Conservation (phyloP, 306 rosid genomes). For the Trifolium repens region DNA sequence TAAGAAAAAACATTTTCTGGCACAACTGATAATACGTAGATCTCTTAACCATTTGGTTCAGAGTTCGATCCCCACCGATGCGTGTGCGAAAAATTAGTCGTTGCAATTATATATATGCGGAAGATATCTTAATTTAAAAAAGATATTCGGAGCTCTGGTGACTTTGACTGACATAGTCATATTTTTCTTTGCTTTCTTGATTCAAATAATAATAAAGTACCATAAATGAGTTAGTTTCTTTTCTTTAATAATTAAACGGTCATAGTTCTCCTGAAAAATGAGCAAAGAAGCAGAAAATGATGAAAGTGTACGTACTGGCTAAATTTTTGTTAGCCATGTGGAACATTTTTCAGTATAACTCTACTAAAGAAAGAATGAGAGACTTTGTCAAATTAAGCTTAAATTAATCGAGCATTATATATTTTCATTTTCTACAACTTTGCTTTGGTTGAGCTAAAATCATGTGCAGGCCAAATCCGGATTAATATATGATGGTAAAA, state of each 20-base stretch:
- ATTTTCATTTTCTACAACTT: slow-evolving; percentile 3
- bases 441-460: background rate
- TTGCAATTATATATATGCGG: too few species aligned
- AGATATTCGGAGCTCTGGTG: too few species aligned
- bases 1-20: too few species aligned
- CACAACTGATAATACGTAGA: too few species aligned
- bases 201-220: background rate
- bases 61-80: too few species aligned
- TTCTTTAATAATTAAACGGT: background rate
- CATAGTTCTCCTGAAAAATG: background rate
- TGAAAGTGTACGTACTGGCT: background rate
- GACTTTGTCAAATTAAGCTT: slow-evolving; percentile 31
- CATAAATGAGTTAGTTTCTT: background rate
- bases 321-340: slow-evolving; percentile 22
- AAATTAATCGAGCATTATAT: background rate
- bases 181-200: background rate
- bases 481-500: background rate
- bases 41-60: too few species aligned
- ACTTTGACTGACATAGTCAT: background rate
- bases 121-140: too few species aligned
- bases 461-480: slow-evolving; percentile 60
- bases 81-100: too few species aligned
- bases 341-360: background rate
- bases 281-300: background rate
- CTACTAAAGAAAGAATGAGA: background rate